Percentiles rank a stretch among this genome's conserved stretches.
phyloP scores from a whole-genome alignment of 2,329 filamentous ascomycete genomes.

The Chrysosporium queenslandicum region DNA sequence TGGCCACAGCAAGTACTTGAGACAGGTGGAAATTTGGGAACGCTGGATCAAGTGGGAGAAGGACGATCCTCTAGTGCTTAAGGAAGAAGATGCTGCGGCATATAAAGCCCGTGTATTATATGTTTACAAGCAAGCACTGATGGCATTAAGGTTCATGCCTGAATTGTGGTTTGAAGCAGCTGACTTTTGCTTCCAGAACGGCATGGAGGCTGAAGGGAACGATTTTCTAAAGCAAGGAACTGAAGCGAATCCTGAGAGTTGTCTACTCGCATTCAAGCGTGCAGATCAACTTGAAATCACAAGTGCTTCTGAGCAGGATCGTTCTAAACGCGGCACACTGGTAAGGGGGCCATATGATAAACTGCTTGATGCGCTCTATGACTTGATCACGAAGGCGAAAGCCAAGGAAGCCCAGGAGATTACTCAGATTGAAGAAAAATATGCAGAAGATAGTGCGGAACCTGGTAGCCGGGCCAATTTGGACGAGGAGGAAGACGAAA shows the following conservation, averaged over 20 bases:
- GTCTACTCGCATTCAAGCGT: conserved; percentile 77
- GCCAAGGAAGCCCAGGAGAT: conserved; percentile 55
- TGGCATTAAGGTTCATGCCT: conserved; percentile 89
- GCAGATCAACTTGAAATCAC: conserved; percentile 78
- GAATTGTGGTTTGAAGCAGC: conserved; percentile 93
- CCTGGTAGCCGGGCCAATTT: conserved; percentile 31
- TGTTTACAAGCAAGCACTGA: conserved; percentile 85
- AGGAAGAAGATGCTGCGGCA: conserved; percentile 63
- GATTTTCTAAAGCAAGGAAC: conserved; percentile 75
- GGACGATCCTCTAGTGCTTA: conserved; percentile 77
- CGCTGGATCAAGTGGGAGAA: conserved; percentile 95
- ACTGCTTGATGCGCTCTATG: conserved; percentile 79
- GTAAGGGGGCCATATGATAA: conserved; percentile 76
- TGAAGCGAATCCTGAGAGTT: conserved; percentile 84
- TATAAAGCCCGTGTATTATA: conserved; percentile 75
- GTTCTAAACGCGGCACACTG: conserved; percentile 54
- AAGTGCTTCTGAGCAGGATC: conserved; percentile 63
- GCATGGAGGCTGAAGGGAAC: conserved; percentile 59
- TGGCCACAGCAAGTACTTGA: conserved; percentile 70
- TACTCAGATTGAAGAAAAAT: conserved; percentile 46
- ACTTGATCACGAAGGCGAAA: conserved; percentile 61
- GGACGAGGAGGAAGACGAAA: conserved; percentile 44
- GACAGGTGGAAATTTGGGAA: conserved; percentile 83
- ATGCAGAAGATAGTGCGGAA: conserved; percentile 34
- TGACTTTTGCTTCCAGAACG: conserved; percentile 80